Evolutionary conservation across 2,329 filamentous ascomycete genomes (phyloP).

Genomic region (Fusarium lateritium): DNA sequence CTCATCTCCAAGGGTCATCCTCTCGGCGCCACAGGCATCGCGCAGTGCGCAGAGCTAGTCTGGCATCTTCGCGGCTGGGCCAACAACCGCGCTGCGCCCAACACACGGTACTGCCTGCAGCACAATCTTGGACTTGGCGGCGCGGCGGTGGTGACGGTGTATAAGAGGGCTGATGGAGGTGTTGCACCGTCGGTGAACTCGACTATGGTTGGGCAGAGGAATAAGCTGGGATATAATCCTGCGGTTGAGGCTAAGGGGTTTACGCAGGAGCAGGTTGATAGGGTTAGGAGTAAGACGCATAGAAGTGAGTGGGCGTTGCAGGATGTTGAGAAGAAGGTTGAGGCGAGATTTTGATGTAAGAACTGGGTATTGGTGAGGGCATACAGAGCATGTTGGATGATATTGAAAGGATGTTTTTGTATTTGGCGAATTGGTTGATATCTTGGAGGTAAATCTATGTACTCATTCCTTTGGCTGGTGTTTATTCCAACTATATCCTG

Average conservation of each 20-base stretch:
- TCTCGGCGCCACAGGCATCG: slow-evolving; percentile 92
- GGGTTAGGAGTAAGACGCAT: slow-evolving; percentile 77
- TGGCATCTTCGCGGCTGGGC: slow-evolving; percentile 98
- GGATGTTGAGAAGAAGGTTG: slow-evolving; percentile 67
- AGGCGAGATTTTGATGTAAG: slow-evolving; percentile 53
- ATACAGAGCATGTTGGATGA: too few species aligned
- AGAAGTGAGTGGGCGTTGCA: slow-evolving; percentile 82
- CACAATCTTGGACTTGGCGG: slow-evolving; percentile 95
- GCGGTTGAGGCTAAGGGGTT: slow-evolving; percentile 92
- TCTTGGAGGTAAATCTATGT: too few species aligned
- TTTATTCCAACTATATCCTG: too few species aligned
- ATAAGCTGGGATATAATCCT: slow-evolving; percentile 89
- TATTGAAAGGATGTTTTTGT: too few species aligned
- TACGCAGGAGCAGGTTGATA: slow-evolving; percentile 79
- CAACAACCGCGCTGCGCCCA: slow-evolving; percentile 82
- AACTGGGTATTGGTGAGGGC: not conserved
- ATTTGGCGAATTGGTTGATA: too few species aligned
- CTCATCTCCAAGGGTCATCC: slow-evolving; percentile 97
- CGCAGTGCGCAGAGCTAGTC: slow-evolving; percentile 93
- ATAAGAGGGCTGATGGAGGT: slow-evolving; percentile 85
- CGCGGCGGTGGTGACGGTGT: slow-evolving; percentile 91
- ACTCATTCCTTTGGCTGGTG: too few species aligned
- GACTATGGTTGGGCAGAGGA: slow-evolving; percentile 75
- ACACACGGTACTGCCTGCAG: slow-evolving; percentile 83
- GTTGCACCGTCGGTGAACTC: slow-evolving; percentile 72